phyloP scores from a whole-genome alignment of 2,329 filamentous ascomycete genomes.

The Trichoderma asperellum region DNA sequence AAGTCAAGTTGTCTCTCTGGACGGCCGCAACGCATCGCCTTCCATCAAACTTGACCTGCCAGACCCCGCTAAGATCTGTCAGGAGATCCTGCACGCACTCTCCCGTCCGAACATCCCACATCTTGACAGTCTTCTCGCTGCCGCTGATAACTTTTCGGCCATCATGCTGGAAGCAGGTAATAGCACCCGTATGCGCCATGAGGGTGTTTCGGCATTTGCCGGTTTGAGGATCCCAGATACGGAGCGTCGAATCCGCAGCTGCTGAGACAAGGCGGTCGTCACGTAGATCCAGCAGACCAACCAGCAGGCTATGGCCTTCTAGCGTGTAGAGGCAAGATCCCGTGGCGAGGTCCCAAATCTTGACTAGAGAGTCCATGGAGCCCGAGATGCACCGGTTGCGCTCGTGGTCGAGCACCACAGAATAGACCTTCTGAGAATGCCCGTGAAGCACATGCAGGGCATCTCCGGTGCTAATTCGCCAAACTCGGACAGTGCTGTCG shows the following conservation, averaged over 20 bases:
- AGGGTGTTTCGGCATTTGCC: constrained; percentile 89
- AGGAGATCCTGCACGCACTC: constrained; percentile 91
- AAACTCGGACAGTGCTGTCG: constrained; percentile 91
- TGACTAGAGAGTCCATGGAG: constrained; percentile 97
- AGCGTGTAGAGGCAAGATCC: constrained; percentile 85
- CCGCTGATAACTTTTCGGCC: constrained; percentile 95
- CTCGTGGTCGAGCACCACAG: constrained; percentile 88
- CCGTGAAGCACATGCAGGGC: constrained; percentile 81
- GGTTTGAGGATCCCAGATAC: constrained; percentile 95
- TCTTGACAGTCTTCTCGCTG: constrained; percentile 93
- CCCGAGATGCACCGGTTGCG: constrained; percentile 96
- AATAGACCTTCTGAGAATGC: constrained; percentile 93
- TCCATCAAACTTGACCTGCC: constrained; percentile 98
- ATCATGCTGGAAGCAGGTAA: constrained; percentile 98
- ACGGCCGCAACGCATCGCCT: constrained; percentile 94
- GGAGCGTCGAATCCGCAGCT: constrained; percentile 89
- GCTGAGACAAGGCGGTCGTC: constrained; percentile 92
- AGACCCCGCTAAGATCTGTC: constrained; percentile 93
- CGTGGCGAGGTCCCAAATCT: constrained; percentile 93
- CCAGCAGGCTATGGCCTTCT: constrained; percentile 89
- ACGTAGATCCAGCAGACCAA: constrained; percentile 86
- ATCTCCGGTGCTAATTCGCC: constrained; percentile 96
- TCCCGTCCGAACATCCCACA: constrained; percentile 95
- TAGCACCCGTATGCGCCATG: constrained; percentile 92
- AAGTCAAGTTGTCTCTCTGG: constrained; percentile 88